These are phyloP conservation scores for Hyphopichia wangnamkhiaoensis DNA, from an alignment of 1,139 yeast species.

Conservation along the genomic window DNA sequence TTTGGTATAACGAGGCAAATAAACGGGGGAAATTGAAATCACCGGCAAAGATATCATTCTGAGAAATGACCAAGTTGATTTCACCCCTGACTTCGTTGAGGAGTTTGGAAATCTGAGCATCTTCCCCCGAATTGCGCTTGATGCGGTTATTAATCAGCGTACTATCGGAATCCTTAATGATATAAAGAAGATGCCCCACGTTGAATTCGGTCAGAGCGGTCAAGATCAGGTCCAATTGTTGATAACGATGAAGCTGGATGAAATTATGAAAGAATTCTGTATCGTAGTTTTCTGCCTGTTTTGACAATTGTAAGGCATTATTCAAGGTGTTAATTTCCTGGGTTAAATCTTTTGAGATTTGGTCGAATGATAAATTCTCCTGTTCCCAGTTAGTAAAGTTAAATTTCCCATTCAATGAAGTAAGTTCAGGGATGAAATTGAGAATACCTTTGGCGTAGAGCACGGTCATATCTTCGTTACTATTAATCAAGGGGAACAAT, in stretches of 20 bases:
- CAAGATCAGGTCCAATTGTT: slow-evolving; percentile 22
- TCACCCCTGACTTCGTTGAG: neutral
- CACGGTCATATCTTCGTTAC: slow-evolving; percentile 11
- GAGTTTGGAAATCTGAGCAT: neutral
- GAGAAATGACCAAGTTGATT: neutral
- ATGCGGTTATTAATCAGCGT: slow-evolving; percentile 9
- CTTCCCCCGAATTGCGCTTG: slow-evolving; percentile 13
- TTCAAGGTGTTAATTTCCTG: slow-evolving; percentile 21
- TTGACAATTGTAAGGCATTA: slow-evolving; percentile 17
- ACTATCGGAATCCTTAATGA: slow-evolving; percentile 8
- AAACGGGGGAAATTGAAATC: slow-evolving; percentile 5
- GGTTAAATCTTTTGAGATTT: slow-evolving; percentile 14
- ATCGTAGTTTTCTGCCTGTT: slow-evolving; percentile 8
- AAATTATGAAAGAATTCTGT: slow-evolving; percentile 22
- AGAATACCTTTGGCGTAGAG: slow-evolving; percentile 25
- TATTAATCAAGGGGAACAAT: slow-evolving; percentile 10
- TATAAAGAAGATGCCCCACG: slow-evolving; percentile 8
- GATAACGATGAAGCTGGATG: slow-evolving; percentile 29
- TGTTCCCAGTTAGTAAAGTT: slow-evolving; percentile 16
- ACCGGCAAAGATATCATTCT: no score
- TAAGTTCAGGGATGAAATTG: slow-evolving; percentile 26
- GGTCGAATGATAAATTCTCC: neutral
- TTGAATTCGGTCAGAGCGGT: slow-evolving; percentile 15
- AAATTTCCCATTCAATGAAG: slow-evolving; percentile 22
- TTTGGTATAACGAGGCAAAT: slow-evolving; percentile 1